Evolutionary conservation across 2,329 filamentous ascomycete genomes (phyloP).

Genomic region (Neoarthrinium moseri): DNA sequence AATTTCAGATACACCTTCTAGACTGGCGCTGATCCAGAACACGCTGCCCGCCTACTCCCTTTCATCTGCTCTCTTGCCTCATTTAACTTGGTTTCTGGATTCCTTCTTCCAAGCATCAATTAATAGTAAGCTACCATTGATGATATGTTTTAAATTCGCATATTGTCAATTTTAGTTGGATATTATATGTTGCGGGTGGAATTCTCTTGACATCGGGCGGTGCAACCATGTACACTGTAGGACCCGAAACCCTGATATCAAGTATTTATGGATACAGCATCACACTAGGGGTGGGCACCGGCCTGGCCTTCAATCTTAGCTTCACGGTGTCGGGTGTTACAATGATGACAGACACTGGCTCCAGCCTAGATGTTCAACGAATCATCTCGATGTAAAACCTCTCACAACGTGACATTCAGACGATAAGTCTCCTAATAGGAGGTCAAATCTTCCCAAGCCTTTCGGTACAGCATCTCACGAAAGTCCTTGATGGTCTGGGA

Average conservation of each 20-base stretch:
- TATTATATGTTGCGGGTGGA: background rate
- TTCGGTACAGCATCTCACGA: slow-evolving; percentile 18
- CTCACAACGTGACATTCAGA: slow-evolving; percentile 14
- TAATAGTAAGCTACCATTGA: slow-evolving; percentile 31
- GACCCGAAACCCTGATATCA: slow-evolving; percentile 15
- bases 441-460: slow-evolving; percentile 18
- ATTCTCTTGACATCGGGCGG: slow-evolving; percentile 12
- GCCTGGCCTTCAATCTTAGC: slow-evolving; percentile 26
- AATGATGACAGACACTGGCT: slow-evolving; percentile 13
- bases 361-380: slow-evolving; percentile 7
- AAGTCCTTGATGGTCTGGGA: slow-evolving; percentile 23
- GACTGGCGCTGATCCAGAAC: too few relatives aligned
- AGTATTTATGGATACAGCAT: slow-evolving; percentile 32
- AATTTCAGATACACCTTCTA: background rate
- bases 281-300: slow-evolving; percentile 30
- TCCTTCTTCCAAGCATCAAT: slow-evolving; percentile 26
- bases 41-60: slow-evolving; percentile 39
- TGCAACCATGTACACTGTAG: background rate
- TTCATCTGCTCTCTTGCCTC: slow-evolving; percentile 34
- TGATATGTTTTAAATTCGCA: slow-evolving; percentile 16
- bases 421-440: slow-evolving; percentile 12
- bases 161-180: slow-evolving; percentile 22
- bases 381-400: slow-evolving; percentile 13
- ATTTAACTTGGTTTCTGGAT: slow-evolving; percentile 31
- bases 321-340: slow-evolving; percentile 32